A percentile compares a stretch with the other conserved stretches of the same genome.
phyloP scores from a whole-genome alignment of 768 basidiomycete genomes.

The Naematelia aurantialba region DNA sequence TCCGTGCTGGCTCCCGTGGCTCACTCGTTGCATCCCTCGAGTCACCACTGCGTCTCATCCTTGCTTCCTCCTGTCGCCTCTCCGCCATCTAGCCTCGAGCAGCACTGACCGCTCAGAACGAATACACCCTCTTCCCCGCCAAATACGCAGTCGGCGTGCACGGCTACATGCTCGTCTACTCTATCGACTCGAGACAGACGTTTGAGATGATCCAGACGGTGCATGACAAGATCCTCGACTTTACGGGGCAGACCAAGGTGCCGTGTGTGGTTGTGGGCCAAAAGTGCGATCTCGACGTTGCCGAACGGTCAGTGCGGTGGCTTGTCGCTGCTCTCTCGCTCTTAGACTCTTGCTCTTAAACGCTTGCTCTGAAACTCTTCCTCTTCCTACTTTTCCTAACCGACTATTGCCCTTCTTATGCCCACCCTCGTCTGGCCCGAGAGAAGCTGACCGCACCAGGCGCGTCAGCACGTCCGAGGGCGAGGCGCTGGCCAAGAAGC shows the following conservation, averaged over 20 bases:
- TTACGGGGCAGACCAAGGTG: slow-evolving; percentile 74
- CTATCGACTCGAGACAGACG: slow-evolving; percentile 78
- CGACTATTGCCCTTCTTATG: background rate
- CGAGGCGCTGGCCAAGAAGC: slow-evolving; percentile 65
- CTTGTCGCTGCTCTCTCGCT: no score
- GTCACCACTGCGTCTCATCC: slow-evolving; percentile 10
- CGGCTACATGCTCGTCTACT: slow-evolving; percentile 94
- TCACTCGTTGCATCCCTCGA: background rate
- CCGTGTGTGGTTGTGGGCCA: slow-evolving; percentile 93
- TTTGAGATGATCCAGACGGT: slow-evolving; percentile 94
- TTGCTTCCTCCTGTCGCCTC: background rate
- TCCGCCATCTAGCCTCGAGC: background rate
- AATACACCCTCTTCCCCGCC: slow-evolving; percentile 87
- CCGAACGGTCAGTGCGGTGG: slow-evolving; percentile 62
- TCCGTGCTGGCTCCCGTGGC: background rate
- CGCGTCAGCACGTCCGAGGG: slow-evolving; percentile 67
- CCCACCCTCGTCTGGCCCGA: background rate
- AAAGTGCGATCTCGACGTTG: slow-evolving; percentile 70
- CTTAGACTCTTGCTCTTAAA: no score
- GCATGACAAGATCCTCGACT: slow-evolving; percentile 88
- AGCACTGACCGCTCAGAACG: slow-evolving; percentile 65
- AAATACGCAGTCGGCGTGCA: slow-evolving; percentile 96
- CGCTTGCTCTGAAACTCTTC: background rate
- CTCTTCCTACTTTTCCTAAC: background rate
- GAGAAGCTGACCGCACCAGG: slow-evolving; percentile 6